Evolutionary conservation across 805 yeast species (phyloP), one percentile per base, ranked within the genome.

Genomic region (Candida quercuum): DNA sequence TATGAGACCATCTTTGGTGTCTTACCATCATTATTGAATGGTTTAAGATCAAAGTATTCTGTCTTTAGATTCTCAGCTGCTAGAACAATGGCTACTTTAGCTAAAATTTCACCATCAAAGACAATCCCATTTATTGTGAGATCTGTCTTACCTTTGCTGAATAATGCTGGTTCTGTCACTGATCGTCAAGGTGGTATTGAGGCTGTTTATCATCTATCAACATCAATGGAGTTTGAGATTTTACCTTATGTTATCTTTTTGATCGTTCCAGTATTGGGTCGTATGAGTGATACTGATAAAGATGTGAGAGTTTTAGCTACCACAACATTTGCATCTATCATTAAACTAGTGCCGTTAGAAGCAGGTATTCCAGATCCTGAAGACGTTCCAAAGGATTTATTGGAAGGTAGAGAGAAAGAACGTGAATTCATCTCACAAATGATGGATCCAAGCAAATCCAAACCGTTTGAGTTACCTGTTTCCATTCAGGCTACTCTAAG

Each of bases 281-380:
- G 99, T 54, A 93, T 93, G 99, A 89, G 96, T 69, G 99, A 93
- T 60, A 71, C 95, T 2, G 86, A 91, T 54, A 72, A 71, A 36
- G 96, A 86, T 55, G 81, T 89, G n/a, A 76, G 99, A 51, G 71
- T 83, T 14, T 63, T 94, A 38, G 94, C 99, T 0, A 91, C 99
- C 0, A 87, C 96, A 0, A 86, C 99, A 0, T 93, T 93, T 71
- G 99, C 99, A 0, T 81, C 95, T 0, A 86, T 93, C 40, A 91
- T 93, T 49, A 93, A 91, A 59, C 66, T 93, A 45, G 98, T 93
- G 16, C 99, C 99, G 5, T 71, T 93, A 41, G 99, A 93, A 64
- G 95, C 95, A 7, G 99, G 98, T 57, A 89, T 93, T 26, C 88
- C 95, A 1, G 96, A 93, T 59, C 98, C 98, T 2, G 80, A 76